phyloP scores from a whole-genome alignment of 306 rosid genomes.

The Acacia confusa region DNA sequence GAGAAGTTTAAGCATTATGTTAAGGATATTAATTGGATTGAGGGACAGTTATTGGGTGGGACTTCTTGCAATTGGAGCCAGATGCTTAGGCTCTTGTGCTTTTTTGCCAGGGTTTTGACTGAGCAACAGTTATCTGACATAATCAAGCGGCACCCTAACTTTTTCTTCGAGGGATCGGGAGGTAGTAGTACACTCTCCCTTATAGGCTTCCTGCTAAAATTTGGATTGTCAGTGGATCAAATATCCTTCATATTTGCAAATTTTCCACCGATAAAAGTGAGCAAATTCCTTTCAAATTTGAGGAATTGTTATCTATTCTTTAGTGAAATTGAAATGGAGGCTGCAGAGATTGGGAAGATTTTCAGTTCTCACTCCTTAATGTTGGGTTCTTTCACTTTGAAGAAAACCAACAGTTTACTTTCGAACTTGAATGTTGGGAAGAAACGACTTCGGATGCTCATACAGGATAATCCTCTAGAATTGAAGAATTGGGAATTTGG shows the following conservation, averaged over 20 bases:
- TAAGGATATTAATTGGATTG: constrained; percentile 52
- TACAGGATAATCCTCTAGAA: constrained; percentile 63
- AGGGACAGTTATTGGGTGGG: constrained; percentile 38
- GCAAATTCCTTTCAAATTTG: constrained; percentile 56
- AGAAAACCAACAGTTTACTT: constrained; percentile 54
- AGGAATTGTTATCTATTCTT: constrained; percentile 48
- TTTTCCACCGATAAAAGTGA: constrained; percentile 54
- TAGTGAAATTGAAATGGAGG: constrained; percentile 61
- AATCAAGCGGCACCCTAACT: constrained; percentile 39
- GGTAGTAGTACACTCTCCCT: constrained; percentile 46
- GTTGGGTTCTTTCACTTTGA: constrained; percentile 60
- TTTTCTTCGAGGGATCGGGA: constrained; percentile 75
- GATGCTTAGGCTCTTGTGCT: constrained; percentile 49
- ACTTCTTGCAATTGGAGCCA: constrained; percentile 57
- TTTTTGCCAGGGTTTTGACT: constrained; percentile 42
- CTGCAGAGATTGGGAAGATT: constrained; percentile 53
- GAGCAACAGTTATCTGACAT: constrained; percentile 45
- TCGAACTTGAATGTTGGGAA: constrained; percentile 59
- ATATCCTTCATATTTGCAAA: constrained; percentile 48
- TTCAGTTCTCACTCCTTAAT: constrained; percentile 47
- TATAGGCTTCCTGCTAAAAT: constrained; percentile 57
- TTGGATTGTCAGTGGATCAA: constrained; percentile 52
- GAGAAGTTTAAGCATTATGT: constrained; percentile 50
- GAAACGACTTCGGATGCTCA: constrained; percentile 46
- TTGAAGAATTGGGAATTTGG: constrained; percentile 67